Base-by-base conservation (phyloP, 306 rosid species). In the Ziziphus jujuba region DNA sequence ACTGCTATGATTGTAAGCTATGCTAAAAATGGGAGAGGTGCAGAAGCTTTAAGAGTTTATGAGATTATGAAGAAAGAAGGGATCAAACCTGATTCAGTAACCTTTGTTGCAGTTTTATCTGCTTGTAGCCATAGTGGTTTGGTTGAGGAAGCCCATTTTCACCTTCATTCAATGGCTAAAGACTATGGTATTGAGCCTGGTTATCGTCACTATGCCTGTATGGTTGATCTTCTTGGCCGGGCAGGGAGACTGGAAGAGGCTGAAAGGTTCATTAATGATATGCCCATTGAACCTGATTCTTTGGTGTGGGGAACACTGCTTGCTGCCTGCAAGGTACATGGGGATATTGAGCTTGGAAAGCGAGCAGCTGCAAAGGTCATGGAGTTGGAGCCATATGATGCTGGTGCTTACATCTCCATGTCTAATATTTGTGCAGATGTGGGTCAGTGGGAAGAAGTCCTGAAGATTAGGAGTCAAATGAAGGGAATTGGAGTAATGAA, bases 261-360 rank as follows among this genome's bases (percentile, higher is more conserved):
- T 23, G 82, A 84, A 76, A 71, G 66, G 55, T 78, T 91, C 69
- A 88, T 91, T 9, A 62, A 76, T 50, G 67, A 48, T 25, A 84
- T 91, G 86, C 85, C 91, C 31, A 5, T 83, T 13, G 59, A 84
- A 62, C 83, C 93, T 20, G 78, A 86, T 83, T 77, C 80, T 62
- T 76, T 88, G 9, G 45, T 88, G 50, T 91, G 97, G 96, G 92
- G 81, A 76, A 86, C 85, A 23, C 84, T 91, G 73, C 93, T 88
- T 34, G 82, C 88, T 65, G 86, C 93, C 66, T 91, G 96, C 73
- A 85, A 86, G 74, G 77, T 91, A 43, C 91, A 88, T 24, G 86
- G 88, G 9, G 72, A 91, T 82, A 72, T 79, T 69, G 89, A 88
- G 66, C 85, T 88, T 22, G 96, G 93, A 36, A 88, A 77, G 78